Percentiles rank a stretch among this genome's conserved stretches.
Conservation (phyloP, 1,284 basidiomycete genomes). For the Trichosporon sp. region DNA sequence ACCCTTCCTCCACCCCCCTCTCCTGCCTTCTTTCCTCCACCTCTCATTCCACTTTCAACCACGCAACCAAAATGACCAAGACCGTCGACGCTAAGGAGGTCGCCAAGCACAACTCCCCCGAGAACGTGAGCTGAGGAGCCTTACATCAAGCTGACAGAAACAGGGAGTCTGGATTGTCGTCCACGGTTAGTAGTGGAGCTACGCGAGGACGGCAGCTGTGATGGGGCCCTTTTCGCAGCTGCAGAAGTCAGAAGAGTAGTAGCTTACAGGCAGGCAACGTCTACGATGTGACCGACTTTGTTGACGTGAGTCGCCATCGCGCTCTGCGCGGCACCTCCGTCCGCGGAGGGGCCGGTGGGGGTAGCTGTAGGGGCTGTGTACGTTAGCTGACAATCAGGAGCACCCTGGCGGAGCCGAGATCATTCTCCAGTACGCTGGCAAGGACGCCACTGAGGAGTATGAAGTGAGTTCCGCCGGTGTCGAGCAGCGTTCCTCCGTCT, state of each 20-base stretch:
- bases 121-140: constrained; percentile 31
- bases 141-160: constrained; percentile 9
- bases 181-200: constrained; percentile 57
- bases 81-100: constrained; percentile 45
- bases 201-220: background rate
- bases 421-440: constrained; percentile 67
- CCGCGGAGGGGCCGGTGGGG: too few species aligned
- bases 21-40: background rate
- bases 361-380: background rate
- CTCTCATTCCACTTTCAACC: background rate
- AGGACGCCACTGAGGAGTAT: constrained; percentile 73
- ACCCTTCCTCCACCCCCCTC: background rate
- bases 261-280: constrained; percentile 54
- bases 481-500: background rate
- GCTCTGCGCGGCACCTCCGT: background rate
- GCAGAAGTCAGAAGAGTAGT: background rate
- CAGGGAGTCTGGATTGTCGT: constrained; percentile 85
- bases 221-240: background rate
- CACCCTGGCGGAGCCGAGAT: constrained; percentile 65
- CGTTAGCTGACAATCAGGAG: constrained; percentile 46
- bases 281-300: constrained; percentile 73
- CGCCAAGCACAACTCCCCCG: constrained; percentile 45
- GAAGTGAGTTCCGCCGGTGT: constrained; percentile 48
- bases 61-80: constrained; percentile 30
- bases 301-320: constrained; percentile 55